Percentiles rank a stretch among this genome's conserved stretches.
Evolutionary conservation across 225 moss, liverwort and hornwort genomes (phyloP).

Genomic region (Polytrichum formosum): DNA sequence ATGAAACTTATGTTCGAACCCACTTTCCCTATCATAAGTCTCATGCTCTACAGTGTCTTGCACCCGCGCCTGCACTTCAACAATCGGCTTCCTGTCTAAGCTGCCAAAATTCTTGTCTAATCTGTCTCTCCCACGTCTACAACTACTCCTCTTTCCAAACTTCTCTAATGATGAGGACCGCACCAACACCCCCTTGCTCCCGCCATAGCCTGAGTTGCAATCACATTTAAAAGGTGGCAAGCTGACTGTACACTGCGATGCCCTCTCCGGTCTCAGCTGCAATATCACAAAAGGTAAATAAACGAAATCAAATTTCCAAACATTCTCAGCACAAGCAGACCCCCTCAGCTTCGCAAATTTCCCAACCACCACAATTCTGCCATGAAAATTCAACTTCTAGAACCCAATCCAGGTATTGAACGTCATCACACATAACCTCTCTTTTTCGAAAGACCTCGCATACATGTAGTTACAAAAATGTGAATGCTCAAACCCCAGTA

Average conservation of each 20-base stretch:
- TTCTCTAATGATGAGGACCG: conserved; percentile 48
- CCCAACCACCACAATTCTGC: neutral
- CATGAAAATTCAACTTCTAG: too few species aligned
- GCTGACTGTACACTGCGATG: conserved; percentile 24
- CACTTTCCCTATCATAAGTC: conserved; percentile 41
- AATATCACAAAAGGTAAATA: neutral
- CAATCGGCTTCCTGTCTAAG: conserved; percentile 36
- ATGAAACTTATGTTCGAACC: conserved; percentile 37
- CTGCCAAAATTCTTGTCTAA: conserved; percentile 1
- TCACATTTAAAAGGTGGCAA: conserved; percentile 44
- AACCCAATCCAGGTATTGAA: neutral
- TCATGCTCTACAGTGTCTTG: conserved; percentile 67
- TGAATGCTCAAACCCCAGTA: neutral
- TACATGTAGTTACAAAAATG: neutral
- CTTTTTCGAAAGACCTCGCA: neutral
- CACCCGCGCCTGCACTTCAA: conserved; percentile 61
- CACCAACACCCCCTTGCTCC: conserved; percentile 46
- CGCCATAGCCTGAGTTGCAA: conserved; percentile 42
- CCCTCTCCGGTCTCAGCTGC: conserved; percentile 63
- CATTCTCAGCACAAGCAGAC: neutral
- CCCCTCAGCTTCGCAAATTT: neutral
- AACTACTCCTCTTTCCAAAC: conserved; percentile 46
- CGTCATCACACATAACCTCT: neutral
- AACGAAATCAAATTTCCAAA: neutral
- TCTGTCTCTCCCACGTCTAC: conserved; percentile 33